Conservation (phyloP, 441 rosid genomes). For the Euphorbia schlechtendalii region DNA sequence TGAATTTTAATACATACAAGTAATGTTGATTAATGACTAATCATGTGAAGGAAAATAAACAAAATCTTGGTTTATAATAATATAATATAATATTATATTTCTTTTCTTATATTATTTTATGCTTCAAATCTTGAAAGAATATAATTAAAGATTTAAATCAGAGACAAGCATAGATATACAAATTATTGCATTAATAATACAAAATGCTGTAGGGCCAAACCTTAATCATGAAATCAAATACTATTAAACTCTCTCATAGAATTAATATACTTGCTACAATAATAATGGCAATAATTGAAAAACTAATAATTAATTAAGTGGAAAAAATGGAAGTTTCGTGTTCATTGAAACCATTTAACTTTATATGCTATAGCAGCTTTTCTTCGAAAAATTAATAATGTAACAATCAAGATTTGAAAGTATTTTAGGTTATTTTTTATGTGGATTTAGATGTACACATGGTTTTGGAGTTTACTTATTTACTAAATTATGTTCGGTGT, state of each 20-base stretch:
- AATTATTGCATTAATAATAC: slow-evolving; percentile 18
- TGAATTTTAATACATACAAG: too few species aligned
- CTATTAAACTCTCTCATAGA: not conserved
- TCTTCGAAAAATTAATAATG: too few species aligned
- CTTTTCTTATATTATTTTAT: slow-evolving; percentile 9
- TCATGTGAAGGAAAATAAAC: not conserved
- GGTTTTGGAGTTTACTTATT: too few species aligned
- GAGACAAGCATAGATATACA: slow-evolving; percentile 15
- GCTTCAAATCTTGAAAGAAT: slow-evolving; percentile 13
- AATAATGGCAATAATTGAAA: not conserved
- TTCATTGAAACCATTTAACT: too few species aligned
- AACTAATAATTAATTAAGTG: too few species aligned
- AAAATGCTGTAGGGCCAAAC: not conserved
- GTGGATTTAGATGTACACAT: too few species aligned
- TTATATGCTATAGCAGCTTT: too few species aligned
- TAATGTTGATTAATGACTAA: not conserved
- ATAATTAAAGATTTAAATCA: slow-evolving; percentile 4
- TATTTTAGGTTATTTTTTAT: too few species aligned
- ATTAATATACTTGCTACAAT: not conserved
- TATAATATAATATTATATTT: slow-evolving; percentile 1
- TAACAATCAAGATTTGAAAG: too few species aligned
- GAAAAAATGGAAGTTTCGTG: too few species aligned
- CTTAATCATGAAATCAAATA: slow-evolving; percentile 10
- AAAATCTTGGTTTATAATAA: not conserved
- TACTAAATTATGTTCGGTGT: too few species aligned